Conservation (phyloP, 2,329 filamentous ascomycete genomes). For the Lachnellula cervina region DNA sequence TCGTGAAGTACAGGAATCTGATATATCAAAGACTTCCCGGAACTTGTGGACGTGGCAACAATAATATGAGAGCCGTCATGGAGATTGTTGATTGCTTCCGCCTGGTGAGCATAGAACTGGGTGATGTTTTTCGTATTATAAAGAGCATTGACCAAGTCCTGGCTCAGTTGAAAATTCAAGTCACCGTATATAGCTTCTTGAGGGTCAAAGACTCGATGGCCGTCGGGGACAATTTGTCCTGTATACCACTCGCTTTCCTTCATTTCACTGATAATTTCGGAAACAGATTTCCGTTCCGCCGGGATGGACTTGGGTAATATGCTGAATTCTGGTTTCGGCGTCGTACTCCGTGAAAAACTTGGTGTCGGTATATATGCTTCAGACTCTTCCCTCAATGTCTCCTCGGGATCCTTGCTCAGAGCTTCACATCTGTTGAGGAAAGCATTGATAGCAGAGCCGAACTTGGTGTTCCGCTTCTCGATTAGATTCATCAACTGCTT, state of each 20-base stretch:
- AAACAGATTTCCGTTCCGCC: conserved; percentile 70
- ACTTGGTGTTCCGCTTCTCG: conserved; percentile 83
- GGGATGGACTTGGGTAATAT: conserved; percentile 69
- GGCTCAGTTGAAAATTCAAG: conserved; percentile 79
- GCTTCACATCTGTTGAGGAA: conserved; percentile 72
- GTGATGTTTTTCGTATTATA: conserved; percentile 89
- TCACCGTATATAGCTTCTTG: conserved; percentile 79
- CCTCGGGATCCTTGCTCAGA: conserved; percentile 61
- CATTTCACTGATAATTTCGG: conserved; percentile 81
- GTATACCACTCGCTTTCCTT: conserved; percentile 83
- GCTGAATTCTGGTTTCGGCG: conserved; percentile 33
- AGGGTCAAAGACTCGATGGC: conserved; percentile 84
- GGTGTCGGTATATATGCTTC: conserved; percentile 59
- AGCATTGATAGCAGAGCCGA: conserved; percentile 66
- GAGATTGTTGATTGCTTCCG: conserved; percentile 86
- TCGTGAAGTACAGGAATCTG: conserved; percentile 88
- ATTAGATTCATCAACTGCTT: conserved; percentile 88
- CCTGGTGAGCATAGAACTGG: conserved; percentile 83
- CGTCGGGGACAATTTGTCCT: conserved; percentile 87
- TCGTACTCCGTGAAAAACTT: conserved; percentile 38
- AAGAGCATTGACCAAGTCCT: conserved; percentile 88
- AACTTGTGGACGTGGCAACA: conserved; percentile 90
- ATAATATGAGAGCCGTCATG: conserved; percentile 82
- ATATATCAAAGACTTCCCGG: conserved; percentile 96
- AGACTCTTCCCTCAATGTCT: conserved; percentile 54